Evolutionary conservation across 2,329 filamentous ascomycete genomes (phyloP), one percentile per base, ranked within the genome.

Genomic region (Aspergillus candidus): DNA sequence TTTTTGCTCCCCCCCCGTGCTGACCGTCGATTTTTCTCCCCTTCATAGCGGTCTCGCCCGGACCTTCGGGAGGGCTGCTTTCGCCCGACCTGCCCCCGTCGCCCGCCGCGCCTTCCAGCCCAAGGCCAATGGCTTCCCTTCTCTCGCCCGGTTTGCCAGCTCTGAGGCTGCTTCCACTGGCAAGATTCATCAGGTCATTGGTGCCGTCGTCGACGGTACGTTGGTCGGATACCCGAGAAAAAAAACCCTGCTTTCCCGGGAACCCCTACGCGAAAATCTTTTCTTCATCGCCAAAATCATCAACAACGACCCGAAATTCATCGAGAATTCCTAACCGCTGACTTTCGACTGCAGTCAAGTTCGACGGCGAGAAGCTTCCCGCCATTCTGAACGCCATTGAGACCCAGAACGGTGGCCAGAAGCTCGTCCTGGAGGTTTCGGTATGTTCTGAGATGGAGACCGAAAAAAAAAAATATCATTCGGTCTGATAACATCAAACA

Each of bases 171-270:
- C 65, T 45, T 70, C 72, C 58, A 69, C 76, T 69, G 83, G 83
- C 67, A 83, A 79, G 73, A 77, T 82, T 67, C 75, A 80, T 70
- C 76, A 89, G 77, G 90, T 96, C 73, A 96, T 96, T 77, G 90
- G 93, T 86, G 91, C 93, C 78, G 90, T 97, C 71, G 93, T 97
- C 65, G 93, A 97, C 77, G 89, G 88, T 94, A 79, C 77, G 86
- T 69, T 46, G 43, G 43, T 42, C 42, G 38, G 47, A 49, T 57
- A 53, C 54, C 56, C 51, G 35, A 40, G 15, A 47, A 51, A 54
- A 42, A 51, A 52, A 54, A 42, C 46, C 50, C 40, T 44, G 50
- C 31, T 29, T 22, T 22, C 18, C 22, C 22, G 22, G 22, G 22
- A 27, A 15, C 31, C 31, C 22, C 35, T 42, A 32, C 35, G 40